Evolutionary conservation across 495 filamentous ascomycete genomes (phyloP), one percentile per base, ranked within the genome.

Genomic region (Penicillium fimorum): DNA sequence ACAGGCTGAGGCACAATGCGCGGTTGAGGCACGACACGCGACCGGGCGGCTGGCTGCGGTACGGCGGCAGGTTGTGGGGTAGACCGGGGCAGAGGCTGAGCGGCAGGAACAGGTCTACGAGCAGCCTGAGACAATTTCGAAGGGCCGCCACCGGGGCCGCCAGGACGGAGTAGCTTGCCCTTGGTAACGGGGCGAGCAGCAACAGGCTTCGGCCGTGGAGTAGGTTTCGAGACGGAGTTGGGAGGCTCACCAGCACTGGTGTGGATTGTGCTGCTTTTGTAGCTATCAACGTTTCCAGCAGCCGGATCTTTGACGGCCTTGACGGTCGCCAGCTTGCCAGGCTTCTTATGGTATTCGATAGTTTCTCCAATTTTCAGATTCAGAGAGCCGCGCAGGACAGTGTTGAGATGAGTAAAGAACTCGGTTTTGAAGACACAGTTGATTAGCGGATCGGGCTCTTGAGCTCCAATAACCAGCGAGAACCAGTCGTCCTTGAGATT

Each of bases 301-400:
- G 79, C 79, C 5, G 89, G 83, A 66, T 99, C 95, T 71, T 96
- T 96, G 56, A 96, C 65, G 2, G 86, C 88, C 78, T 97, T 97
- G 60, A 99, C 86, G 3, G 81, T 63, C 42, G 90, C 85, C 64
- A 89, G 80, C 77, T 99, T 99, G 33, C 91, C 91, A 4, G 95
- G 95, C 76, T 99, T 99, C 82, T 97, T 99, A 65, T 92, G 91
- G 71, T 94, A 99, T 67, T 97, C 91, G 66, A 99, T 92, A 2
- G 78, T 63, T 15, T 92, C 85, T 15, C 76, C 83, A 55, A 98
- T 89, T 76, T 88, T 90, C 53, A 98, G 69, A 66, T 88, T 89
- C 64, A 94, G 78, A 9, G 87, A 83, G 11, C 88, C 92, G 0
- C 87, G 89, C 69, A 91, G 85, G 37, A 79, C 83, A 41, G 78